A percentile compares a stretch with the other conserved stretches of the same genome.
Conservation (phyloP, 495 filamentous ascomycete species). For the Penicillium cinerascens region DNA sequence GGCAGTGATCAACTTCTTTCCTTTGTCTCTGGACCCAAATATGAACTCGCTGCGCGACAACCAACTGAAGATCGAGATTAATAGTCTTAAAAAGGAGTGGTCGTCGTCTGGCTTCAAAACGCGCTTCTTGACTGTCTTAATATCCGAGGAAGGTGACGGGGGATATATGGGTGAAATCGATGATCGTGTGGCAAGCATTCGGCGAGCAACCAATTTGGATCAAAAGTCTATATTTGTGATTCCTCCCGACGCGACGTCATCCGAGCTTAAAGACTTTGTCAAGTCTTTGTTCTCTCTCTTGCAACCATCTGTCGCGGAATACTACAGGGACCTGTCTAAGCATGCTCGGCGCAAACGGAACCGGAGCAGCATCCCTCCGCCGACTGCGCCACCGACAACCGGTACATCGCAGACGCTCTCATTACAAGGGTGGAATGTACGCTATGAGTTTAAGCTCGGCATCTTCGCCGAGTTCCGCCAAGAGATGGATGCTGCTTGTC, state of each 20-base stretch:
- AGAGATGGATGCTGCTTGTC: conserved; percentile 79
- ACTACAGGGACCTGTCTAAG: conserved; percentile 87
- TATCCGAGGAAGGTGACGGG: conserved; percentile 63
- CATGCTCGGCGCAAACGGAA: conserved; percentile 81
- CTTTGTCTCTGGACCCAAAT: conserved; percentile 63
- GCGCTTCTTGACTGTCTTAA: conserved; percentile 69
- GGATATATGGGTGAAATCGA: conserved; percentile 59
- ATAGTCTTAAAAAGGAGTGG: conserved; percentile 63
- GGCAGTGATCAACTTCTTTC: conserved; percentile 72
- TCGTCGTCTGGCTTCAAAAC: conserved; percentile 67
- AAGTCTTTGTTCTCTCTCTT: conserved; percentile 56
- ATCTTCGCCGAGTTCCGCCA: conserved; percentile 86
- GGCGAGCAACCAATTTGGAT: conserved; percentile 73
- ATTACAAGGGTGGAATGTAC: conserved; percentile 82
- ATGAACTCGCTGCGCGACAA: conserved; percentile 75
- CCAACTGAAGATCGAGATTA: conserved; percentile 84
- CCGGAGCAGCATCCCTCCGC: conserved; percentile 68
- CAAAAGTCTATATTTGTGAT: conserved; percentile 77
- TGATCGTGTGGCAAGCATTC: conserved; percentile 71
- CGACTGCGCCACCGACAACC: conserved; percentile 76
- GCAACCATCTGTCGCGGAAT: conserved; percentile 65
- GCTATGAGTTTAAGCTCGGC: conserved; percentile 90
- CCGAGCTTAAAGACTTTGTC: conserved; percentile 61
- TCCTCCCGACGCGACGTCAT: conserved; percentile 57
- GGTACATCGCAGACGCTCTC: conserved; percentile 80